These are phyloP conservation scores for Microcyclospora tardicrescens DNA, from an alignment of 2,329 filamentous ascomycete genomes.

Conservation along the genomic window DNA sequence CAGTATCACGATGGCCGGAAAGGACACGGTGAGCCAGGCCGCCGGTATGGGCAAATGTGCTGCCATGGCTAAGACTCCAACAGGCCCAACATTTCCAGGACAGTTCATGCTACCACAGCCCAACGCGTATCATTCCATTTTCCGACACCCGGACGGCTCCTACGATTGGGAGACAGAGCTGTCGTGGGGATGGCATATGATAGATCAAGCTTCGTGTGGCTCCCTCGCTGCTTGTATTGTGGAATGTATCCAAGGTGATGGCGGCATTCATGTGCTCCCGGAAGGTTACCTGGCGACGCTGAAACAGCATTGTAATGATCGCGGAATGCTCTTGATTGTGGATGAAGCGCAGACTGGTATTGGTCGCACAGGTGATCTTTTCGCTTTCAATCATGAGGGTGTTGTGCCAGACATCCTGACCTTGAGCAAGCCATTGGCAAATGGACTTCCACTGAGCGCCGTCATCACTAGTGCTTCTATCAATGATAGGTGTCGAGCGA, in stretches of 20 bases:
- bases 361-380: conserved; percentile 44
- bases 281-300: conserved; percentile 45
- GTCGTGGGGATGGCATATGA: conserved; percentile 47
- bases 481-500: conserved; percentile 3
- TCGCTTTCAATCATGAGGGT: conserved; percentile 42
- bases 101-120: conserved; percentile 46
- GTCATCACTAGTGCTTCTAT: conserved; percentile 13
- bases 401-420: conserved; percentile 38
- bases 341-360: conserved; percentile 50
- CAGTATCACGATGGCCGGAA: conserved; percentile 43
- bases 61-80: too few relatives aligned
- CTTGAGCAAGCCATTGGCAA: conserved; percentile 19
- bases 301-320: conserved; percentile 40
- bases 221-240: conserved; percentile 51
- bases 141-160: conserved; percentile 44
- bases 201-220: conserved; percentile 47
- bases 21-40: too few relatives aligned
- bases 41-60: too few relatives aligned
- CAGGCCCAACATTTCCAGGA: conserved; percentile 41
- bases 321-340: conserved; percentile 45
- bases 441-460: conserved; percentile 18
- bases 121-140: conserved; percentile 49
- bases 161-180: conserved; percentile 56
- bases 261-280: conserved; percentile 48
- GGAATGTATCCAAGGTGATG: conserved; percentile 47